Evolutionary conservation across 2,329 filamentous ascomycete species (phyloP), one percentile per base, ranked within the genome.

Genomic region (Tetracladium maxilliforme): DNA sequence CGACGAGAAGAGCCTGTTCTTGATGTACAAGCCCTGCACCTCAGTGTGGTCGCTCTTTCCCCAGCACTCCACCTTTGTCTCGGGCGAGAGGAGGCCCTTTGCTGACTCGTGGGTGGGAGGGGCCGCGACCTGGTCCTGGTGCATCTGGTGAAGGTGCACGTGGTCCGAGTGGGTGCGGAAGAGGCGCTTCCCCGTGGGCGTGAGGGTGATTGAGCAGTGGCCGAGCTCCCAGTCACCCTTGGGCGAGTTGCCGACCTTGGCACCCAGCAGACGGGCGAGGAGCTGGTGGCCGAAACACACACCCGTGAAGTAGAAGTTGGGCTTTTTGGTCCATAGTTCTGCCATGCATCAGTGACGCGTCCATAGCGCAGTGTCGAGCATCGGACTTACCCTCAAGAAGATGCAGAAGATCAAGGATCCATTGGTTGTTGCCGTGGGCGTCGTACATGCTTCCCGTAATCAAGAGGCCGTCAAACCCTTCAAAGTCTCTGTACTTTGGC

Each of bases 251-350:
- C 47, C 39, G 10, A 61, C 46, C 10, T 34, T 39, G 5, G 49
- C 44, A 6, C 56, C 56, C 2, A 61, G 47, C 3, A 48, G 43
- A 12, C 56, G 52, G 15, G 47, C 52, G 9, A 61, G 47, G 11
- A 61, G 42, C 33, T 61, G 56, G 25, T 61, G 56, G 10, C 56
- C 56, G 30, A 61, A 61, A 30, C 56, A 61, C 19, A 61, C 52
- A 11, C 56, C 56, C 7, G 50, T 44, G 33, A 58, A 57, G 17
- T 57, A 56, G 23, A 69, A 60, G 12, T 63, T 54, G 2, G 62
- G 61, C 3, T 60, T 50, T 5, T 48, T 41, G 6, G 43, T 40
- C 64, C 63, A 71, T 4, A 70, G 36, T 16, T 60, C 58, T 56
- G 18, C 20, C 7, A 6, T 4, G 5, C 9, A 19, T 43, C 23